Evolutionary conservation across 2,329 filamentous ascomycete genomes (phyloP).

Genomic region (Fusarium xylarioides): DNA sequence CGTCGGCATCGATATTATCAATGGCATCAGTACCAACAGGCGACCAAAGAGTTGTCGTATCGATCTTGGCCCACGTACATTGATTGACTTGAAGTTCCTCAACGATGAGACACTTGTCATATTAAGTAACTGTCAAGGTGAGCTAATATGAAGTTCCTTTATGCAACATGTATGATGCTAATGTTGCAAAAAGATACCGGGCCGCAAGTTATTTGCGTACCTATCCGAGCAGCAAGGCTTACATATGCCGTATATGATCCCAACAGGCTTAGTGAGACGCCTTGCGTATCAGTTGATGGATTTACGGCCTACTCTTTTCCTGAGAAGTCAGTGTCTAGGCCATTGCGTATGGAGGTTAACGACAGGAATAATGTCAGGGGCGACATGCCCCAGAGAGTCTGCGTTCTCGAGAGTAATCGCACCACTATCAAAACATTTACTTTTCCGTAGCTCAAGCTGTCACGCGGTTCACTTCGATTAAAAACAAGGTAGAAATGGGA

Average conservation of each 20-base stretch:
- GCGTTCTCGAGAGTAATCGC: slow-evolving; percentile 59
- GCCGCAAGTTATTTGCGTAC: slow-evolving; percentile 47
- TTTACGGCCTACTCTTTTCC: slow-evolving; percentile 43
- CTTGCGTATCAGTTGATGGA: slow-evolving; percentile 15
- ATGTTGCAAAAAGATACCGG: slow-evolving; percentile 35
- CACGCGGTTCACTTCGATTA: neutral
- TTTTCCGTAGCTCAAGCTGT: slow-evolving; percentile 40
- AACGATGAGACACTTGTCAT: slow-evolving; percentile 69
- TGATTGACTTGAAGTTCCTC: slow-evolving; percentile 74
- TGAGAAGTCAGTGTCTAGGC: slow-evolving; percentile 43
- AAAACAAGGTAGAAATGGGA: neutral
- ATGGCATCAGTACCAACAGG: slow-evolving; percentile 64
- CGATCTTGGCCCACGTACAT: slow-evolving; percentile 52
- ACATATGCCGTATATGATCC: slow-evolving; percentile 50
- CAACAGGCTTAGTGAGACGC: slow-evolving; percentile 2
- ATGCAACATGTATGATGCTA: neutral
- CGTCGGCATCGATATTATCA: slow-evolving; percentile 60
- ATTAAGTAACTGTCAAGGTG: slow-evolving; percentile 59
- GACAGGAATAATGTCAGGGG: slow-evolving; percentile 55
- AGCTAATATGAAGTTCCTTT: neutral
- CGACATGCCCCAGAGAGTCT: slow-evolving; percentile 59
- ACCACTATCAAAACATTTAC: slow-evolving; percentile 59
- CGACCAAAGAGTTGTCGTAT: slow-evolving; percentile 53
- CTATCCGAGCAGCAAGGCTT: slow-evolving; percentile 49
- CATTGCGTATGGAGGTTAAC: slow-evolving; percentile 62